Percentiles rank a stretch among this genome's conserved stretches.
These are phyloP conservation scores for Ogataea siamensis DNA, from an alignment of 805 yeast species.

Conservation along the genomic window DNA sequence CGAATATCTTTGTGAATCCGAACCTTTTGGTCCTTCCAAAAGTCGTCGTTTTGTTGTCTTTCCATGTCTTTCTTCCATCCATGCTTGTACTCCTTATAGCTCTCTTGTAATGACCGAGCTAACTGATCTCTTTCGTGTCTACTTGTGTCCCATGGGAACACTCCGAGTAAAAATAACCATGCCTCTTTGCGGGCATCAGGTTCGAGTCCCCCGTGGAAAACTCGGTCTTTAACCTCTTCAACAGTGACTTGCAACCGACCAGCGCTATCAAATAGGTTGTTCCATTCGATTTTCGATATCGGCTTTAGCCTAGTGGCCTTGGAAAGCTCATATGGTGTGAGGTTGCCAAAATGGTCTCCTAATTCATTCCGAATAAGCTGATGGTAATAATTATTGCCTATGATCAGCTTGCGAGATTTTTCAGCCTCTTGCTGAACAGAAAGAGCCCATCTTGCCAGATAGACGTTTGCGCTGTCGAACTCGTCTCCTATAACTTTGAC, in stretches of 20 bases:
- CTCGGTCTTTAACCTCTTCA: constrained; percentile 72
- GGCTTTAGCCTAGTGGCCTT: constrained; percentile 65
- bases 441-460: constrained; percentile 94
- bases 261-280: constrained; percentile 70
- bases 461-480: constrained; percentile 88
- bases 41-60: constrained; percentile 52
- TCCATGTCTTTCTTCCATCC: constrained; percentile 68
- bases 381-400: constrained; percentile 58
- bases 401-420: constrained; percentile 48
- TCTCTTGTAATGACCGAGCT: constrained; percentile 50
- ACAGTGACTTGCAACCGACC: constrained; percentile 76
- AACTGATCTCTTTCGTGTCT: constrained; percentile 62
- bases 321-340: constrained; percentile 59
- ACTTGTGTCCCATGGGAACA: constrained; percentile 88
- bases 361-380: constrained; percentile 57
- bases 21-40: constrained; percentile 85
- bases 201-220: constrained; percentile 87
- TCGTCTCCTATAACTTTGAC: constrained; percentile 81
- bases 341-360: constrained; percentile 49
- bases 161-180: constrained; percentile 82
- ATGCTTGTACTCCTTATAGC: constrained; percentile 52
- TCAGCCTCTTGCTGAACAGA: constrained; percentile 91
- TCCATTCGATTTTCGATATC: constrained; percentile 76
- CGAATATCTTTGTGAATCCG: constrained; percentile 92
- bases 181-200: constrained; percentile 63